Base-by-base conservation (phyloP, 2,329 filamentous ascomycete species). In the Aspergillus sclerotialis region DNA sequence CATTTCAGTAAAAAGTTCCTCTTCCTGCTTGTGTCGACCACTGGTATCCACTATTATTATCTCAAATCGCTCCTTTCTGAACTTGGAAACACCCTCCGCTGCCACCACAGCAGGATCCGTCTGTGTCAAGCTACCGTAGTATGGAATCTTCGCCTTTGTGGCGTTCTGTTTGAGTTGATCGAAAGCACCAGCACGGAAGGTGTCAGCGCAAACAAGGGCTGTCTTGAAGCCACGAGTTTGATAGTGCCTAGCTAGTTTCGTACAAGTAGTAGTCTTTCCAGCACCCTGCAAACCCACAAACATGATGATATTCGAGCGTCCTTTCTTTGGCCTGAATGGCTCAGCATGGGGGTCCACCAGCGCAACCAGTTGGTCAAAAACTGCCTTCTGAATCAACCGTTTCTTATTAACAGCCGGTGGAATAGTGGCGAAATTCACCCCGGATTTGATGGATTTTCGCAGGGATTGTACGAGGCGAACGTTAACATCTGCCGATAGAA, bases 111-210 rank as follows among this genome's bases (percentile, higher is more conserved):
- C 88, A 0, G 92, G 92, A 56, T 98, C 92, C 6, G 89, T 95
- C 67, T 98, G 88, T 3, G 90, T 98, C 45, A 98, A 72, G 37
- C 86, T 94, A 52, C 92, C 92, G 60, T 93, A 98, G 73, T 98
- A 98, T 7, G 92, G 92, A 33, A 98, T 96, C 69, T 96, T 96
- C 32, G 92, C 92, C 64, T 96, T 98, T 21, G 88, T 96, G 2
- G 92, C 92, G 60, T 98, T 98, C 67, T 98, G 92, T 69, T 96
- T 96, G 61, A 98, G 65, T 68, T 98, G 92, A 58, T 98, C 92
- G 50, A 98, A 98, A 27, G 92, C 92, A 71, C 92, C 92, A 21
- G 92, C 92, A 68, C 92, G 85, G 73, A 98, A 98, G 16, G 92
- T 98, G 65, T 98, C 92, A 32, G 92, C 92, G 67, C 92, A 98